Base-by-base conservation (phyloP, 2,329 filamentous ascomycete genomes). In the Annulohypoxylon truncatum region DNA sequence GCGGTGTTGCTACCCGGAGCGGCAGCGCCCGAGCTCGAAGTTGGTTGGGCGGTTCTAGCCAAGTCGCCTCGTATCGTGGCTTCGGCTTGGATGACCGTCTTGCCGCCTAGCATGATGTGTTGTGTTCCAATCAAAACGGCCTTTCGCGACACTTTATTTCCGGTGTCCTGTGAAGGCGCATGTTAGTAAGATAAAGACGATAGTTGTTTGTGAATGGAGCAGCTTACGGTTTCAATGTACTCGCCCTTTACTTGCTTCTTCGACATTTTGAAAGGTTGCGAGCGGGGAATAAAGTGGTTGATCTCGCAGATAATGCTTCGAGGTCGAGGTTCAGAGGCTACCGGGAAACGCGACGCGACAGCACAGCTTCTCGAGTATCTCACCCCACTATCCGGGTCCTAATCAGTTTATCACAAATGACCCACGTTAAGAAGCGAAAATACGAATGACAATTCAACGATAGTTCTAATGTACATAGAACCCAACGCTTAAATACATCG, bases 51-150 rank as follows among this genome's bases (percentile, higher is more conserved):
- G 6, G 85, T 89, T 56, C 84, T 87, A 44, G 91, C 86, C 15
- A 99, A 87, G 76, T 99, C 96, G 46, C 95, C 96, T 50, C 96
- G 91, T 76, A 99, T 93, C 80, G 96, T 94, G 73, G 94, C 95
- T 76, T 97, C 94, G 68, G 94, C 91, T 84, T 97, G 94, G 76
- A 99, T 97, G 68, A 98, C 93, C 0, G 94, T 97, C 81, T 93
- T 97, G 69, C 96, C 96, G 72, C 94, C 96, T 1, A 99, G 91
- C 80, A 97, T 97, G 81, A 99, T 98, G 81, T 98, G 97, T 73
- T 97, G 94, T 20, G 95, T 97, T 74, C 96, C 96, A 75, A 97
- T 92, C 73, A 99, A 93, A 77, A 91, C 90, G 67, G 93, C 92
- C 72, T 93, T 93, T 71, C 96, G 93, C 38, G 94, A 95, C 75